Base-by-base conservation (phyloP, 2,329 filamentous ascomycete species). In the Corynespora cassiicola region DNA sequence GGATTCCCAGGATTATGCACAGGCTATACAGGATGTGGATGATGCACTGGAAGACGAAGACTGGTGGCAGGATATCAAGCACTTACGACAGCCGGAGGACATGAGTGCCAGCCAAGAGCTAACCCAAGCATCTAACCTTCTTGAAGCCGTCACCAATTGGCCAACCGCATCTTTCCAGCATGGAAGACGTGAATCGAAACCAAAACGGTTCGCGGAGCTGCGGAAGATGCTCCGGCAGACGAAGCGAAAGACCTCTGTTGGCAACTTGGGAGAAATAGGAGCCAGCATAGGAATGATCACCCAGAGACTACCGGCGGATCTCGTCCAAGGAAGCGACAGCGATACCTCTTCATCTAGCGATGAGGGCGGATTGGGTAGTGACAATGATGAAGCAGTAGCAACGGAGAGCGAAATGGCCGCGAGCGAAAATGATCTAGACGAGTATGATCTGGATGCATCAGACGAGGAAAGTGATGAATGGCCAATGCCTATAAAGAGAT, bases 11-110 rank as follows among this genome's bases (percentile, higher is more conserved):
- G 68, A 76, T 9, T 75, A 77, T 31, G 72, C 77, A 4, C 78
- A 85, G 32, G 75, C 77, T 3, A 76, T 82, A 27, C 73, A 77
- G 11, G 71, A 81, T 7, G 82, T 94, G 10, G 78, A 89, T 42
- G 76, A 82, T 15, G 77, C 83, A 4, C 69, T 95, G 10, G 79
- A 79, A 49, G 80, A 84, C 7, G 86, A 94, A 55, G 81, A 85
- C 20, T 95, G 90, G 90, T 95, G 90, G 90, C 78, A 85, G 31
- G 85, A 91, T 26, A 72, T 94, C 4, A 82, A 86, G 52, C 75
- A 70, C 27, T 52, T 74, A 47, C 68, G 74, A 44, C 61, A 56
- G 27, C 61, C 64, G 11, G 56, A 56, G 2, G 47, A 54, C 10
- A 44, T 68, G 35, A 71, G 61, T 28, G 65, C 68, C 9, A 66